Conservation (phyloP, 1,284 basidiomycete species). For the Pseudozyma flocculosa region DNA sequence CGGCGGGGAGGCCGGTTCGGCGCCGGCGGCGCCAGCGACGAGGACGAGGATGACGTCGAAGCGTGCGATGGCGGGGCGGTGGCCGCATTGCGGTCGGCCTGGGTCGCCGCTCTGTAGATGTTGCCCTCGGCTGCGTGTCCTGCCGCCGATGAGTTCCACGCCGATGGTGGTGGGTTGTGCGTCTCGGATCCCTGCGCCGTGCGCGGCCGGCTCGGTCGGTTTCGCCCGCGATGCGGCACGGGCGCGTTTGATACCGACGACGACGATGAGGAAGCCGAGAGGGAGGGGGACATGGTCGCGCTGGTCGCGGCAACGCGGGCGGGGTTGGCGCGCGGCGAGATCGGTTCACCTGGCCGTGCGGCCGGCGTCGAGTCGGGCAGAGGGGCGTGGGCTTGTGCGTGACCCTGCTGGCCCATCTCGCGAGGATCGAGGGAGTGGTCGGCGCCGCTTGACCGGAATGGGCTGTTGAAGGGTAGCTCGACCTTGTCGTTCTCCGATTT, state of each 20-base stretch:
- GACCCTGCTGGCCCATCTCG: no score
- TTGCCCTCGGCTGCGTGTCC: no score
- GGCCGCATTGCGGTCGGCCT: not conserved
- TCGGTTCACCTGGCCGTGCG: constrained; percentile 19
- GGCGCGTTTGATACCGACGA: no score
- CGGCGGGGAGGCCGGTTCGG: constrained; percentile 20
- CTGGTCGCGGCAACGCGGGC: constrained; percentile 3
- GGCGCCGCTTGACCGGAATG: constrained; percentile 8
- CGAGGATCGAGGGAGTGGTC: not conserved
- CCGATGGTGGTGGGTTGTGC: constrained; percentile 18
- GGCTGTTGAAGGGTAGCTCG: constrained; percentile 24
- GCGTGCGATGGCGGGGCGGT: no score
- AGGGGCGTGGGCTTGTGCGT: constrained; percentile 1
- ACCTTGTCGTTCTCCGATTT: not conserved
- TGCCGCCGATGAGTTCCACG: no score
- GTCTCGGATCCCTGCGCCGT: constrained; percentile 43
- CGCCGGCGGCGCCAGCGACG: not conserved
- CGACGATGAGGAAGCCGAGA: constrained; percentile 5
- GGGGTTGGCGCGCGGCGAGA: constrained; percentile 22
- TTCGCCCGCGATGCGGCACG: no score
- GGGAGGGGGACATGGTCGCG: constrained; percentile 3
- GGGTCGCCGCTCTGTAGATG: not conserved
- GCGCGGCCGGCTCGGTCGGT: constrained; percentile 18
- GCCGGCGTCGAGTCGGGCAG: no score
- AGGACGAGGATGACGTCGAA: no score